phyloP scores from a whole-genome alignment of 768 basidiomycete species.

The Naganishia onofrii region DNA sequence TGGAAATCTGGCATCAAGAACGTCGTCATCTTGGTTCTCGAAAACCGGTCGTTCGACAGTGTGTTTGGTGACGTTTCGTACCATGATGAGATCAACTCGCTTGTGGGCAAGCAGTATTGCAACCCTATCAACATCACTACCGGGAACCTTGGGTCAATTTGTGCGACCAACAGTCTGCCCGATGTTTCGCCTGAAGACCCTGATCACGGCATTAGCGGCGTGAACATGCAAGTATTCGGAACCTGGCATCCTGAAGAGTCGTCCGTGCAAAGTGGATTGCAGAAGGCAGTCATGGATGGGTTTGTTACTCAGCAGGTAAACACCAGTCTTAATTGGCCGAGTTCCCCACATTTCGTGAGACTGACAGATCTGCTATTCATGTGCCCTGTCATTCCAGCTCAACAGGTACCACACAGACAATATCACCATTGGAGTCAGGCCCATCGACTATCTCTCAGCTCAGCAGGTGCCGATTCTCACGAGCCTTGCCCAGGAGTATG shows the following conservation, averaged over 20 bases:
- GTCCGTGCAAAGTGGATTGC: slow-evolving; percentile 7
- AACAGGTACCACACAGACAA: slow-evolving; percentile 24
- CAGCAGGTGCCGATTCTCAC: slow-evolving; percentile 40
- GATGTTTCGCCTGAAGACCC: slow-evolving; percentile 23
- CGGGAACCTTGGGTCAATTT: slow-evolving; percentile 17
- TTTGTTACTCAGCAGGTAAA: slow-evolving; percentile 21
- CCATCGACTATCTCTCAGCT: slow-evolving; percentile 45
- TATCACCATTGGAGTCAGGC: slow-evolving; percentile 41
- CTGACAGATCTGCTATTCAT: slow-evolving; percentile 1
- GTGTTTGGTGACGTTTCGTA: slow-evolving; percentile 21
- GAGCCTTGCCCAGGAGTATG: slow-evolving; percentile 43
- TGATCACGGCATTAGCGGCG: slow-evolving; percentile 23
- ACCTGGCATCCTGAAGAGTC: slow-evolving; percentile 22
- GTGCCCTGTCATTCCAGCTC: not conserved
- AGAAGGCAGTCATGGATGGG: slow-evolving; percentile 20
- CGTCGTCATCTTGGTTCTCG: slow-evolving; percentile 21
- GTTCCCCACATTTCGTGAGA: not conserved
- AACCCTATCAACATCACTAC: slow-evolving; percentile 25
- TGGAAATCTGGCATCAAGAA: slow-evolving; percentile 11
- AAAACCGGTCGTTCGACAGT: slow-evolving; percentile 23
- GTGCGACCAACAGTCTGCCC: slow-evolving; percentile 19
- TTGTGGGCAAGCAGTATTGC: slow-evolving; percentile 23
- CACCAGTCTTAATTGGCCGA: not conserved
- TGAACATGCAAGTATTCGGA: slow-evolving; percentile 22
- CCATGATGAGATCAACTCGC: slow-evolving; percentile 3